phyloP scores from a whole-genome alignment of 2,329 filamentous ascomycete genomes.

The Beauveria sp. region DNA sequence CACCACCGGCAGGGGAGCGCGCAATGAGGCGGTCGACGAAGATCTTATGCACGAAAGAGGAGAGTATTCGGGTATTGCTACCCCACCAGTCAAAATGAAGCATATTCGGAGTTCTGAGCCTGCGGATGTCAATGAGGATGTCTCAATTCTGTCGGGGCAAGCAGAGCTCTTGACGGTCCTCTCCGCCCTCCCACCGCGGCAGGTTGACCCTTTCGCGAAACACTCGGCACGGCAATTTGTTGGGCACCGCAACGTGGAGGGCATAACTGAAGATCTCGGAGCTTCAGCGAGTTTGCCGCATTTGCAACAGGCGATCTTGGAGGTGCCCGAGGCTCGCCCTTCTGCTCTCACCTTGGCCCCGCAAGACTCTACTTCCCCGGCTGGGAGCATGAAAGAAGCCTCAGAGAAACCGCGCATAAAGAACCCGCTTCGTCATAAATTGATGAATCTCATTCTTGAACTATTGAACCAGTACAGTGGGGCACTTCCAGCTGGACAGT shows the following conservation, averaged over 20 bases:
- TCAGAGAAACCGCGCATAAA: background rate
- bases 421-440: background rate
- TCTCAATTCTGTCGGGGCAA: conserved; percentile 1
- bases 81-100: background rate
- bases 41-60: background rate
- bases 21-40: background rate
- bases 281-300: background rate
- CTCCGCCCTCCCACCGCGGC: background rate
- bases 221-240: background rate
- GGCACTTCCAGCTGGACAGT: conserved; percentile 42
- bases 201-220: conserved; percentile 7
- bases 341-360: background rate
- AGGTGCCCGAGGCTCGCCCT: background rate
- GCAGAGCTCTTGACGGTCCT: background rate
- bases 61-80: background rate
- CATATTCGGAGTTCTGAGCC: conserved; percentile 5
- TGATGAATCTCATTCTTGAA: conserved; percentile 21
- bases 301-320: background rate
- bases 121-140: background rate
- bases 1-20: background rate
- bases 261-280: background rate
- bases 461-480: conserved; percentile 29
- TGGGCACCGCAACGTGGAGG: background rate
- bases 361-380: background rate
- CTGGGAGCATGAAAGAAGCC: background rate